Base-by-base conservation (phyloP, 768 basidiomycete genomes). In the Pholiota molesta region DNA sequence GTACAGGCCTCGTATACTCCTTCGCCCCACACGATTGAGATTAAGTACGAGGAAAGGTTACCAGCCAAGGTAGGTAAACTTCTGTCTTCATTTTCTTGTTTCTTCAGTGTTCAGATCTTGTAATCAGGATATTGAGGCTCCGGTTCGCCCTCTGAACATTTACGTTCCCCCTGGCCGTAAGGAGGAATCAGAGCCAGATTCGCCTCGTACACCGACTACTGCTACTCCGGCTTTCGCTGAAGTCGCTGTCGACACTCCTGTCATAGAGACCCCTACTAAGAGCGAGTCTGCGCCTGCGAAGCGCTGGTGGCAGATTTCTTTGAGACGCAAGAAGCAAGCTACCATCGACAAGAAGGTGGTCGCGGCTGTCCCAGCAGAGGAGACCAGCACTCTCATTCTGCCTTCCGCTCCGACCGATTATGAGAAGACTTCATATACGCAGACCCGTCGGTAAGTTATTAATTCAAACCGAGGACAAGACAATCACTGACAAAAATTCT, bases 391-490 rank as follows among this genome's bases (percentile, higher is more conserved):
- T 21, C 29, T 72, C 29, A 61, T 70, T 47, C 59, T 72, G 19
- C 71, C 71, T 23, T 61, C 59, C 45, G 68, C 69, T 21, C 71
- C 71, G 19, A 66, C 65, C 9, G 66, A 68, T 42, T 55, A 60
- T 1, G 69, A 70, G 58, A 70, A 71, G 62, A 65, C 57, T 19
- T 37, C 66, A 14, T 71, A 71, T 55, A 62, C 62, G 14, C 62
- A 67, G 23, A 69, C 68, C 23, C 65, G 68, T 55, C 62, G 70
- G 65, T 69, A 62, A 19, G 62, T 28, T 14, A 14, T 63, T 59
- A 68, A 70, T 47, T 70, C 66, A 61, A 23, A 26, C 10, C 2
- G 9, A 4, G 5, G 47, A 26, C 23, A 49, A 19, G n/a, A 9
- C 8, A n/a, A 26, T 49, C 23, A 6, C 35, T 37, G 6, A 49